phyloP scores from a whole-genome alignment of 1,284 basidiomycete species.

The Sporisorium reilianum region DNA sequence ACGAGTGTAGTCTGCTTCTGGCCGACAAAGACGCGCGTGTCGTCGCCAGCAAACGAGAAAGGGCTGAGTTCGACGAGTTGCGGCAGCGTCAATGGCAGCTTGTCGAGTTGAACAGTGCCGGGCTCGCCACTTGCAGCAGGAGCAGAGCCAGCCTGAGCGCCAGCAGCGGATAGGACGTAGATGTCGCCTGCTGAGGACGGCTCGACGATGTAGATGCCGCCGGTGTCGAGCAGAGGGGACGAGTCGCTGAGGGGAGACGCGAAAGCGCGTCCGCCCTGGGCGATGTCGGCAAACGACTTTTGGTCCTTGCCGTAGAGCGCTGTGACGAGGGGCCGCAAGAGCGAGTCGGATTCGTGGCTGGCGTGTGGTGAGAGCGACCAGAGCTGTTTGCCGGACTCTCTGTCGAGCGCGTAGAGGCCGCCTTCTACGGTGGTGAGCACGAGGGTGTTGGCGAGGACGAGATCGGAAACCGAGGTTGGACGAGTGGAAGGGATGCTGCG shows the following conservation, averaged over 20 bases:
- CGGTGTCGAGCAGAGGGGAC: slow-evolving; percentile 72
- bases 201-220: slow-evolving; percentile 88
- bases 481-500: slow-evolving; percentile 27
- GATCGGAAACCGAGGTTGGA: slow-evolving; percentile 66
- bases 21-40: slow-evolving; percentile 83
- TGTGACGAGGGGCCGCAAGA: slow-evolving; percentile 57
- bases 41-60: slow-evolving; percentile 79
- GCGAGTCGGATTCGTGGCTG: slow-evolving; percentile 46
- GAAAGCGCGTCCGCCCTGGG: slow-evolving; percentile 37
- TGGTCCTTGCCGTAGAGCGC: slow-evolving; percentile 57
- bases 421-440: slow-evolving; percentile 90
- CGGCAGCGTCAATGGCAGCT: slow-evolving; percentile 84
- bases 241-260: slow-evolving; percentile 32
- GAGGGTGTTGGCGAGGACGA: slow-evolving; percentile 80
- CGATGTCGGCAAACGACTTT: slow-evolving; percentile 59
- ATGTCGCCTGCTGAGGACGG: slow-evolving; percentile 86
- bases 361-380: slow-evolving; percentile 56
- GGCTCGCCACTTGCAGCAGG: slow-evolving; percentile 23
- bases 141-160: slow-evolving; percentile 9
- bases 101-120: slow-evolving; percentile 72
- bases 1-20: slow-evolving; percentile 85
- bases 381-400: slow-evolving; percentile 75
- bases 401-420: slow-evolving; percentile 85
- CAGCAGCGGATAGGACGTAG: slow-evolving; percentile 77
- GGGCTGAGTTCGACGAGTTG: slow-evolving; percentile 89